A percentile compares a stretch with the other conserved stretches of the same genome.
phyloP scores from a whole-genome alignment of 2,329 filamentous ascomycete species.

The Nannizziopsis arthrosporioides region DNA sequence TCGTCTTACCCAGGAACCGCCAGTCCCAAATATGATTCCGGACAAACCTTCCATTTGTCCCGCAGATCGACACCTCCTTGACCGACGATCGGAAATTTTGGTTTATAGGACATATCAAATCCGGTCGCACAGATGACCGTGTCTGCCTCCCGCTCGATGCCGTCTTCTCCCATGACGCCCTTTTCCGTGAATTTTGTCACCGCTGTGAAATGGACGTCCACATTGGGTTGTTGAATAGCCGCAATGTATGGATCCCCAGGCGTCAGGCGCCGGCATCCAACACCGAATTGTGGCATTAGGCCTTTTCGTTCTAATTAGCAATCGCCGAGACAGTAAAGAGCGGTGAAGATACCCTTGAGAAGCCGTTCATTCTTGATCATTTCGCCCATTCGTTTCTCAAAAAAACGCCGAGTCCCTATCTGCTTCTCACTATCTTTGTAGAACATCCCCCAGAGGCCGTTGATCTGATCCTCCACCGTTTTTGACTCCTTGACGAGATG shows the following conservation, averaged over 20 bases:
- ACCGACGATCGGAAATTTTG: conserved; percentile 21
- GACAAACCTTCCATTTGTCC: conserved; percentile 19
- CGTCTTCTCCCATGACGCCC: conserved; percentile 18
- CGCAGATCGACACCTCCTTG: conserved; percentile 19
- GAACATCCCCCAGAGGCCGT: conserved; percentile 38
- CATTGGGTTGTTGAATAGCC: conserved; percentile 34
- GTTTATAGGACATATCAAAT: conserved; percentile 23
- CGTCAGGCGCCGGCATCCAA: conserved; percentile 39
- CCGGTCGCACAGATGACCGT: conserved; percentile 26
- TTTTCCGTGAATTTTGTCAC: conserved; percentile 25
- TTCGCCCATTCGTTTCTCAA: conserved; percentile 38
- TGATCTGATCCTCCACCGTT: conserved; percentile 38
- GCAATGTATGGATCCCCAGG: conserved; percentile 44
- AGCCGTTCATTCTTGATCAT: conserved; percentile 42
- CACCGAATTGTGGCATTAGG: conserved; percentile 19
- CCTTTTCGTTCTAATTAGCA: background rate
- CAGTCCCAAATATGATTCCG: conserved; percentile 18
- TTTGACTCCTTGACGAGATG: conserved; percentile 35
- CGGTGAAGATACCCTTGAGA: conserved; percentile 27
- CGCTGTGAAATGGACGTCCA: conserved; percentile 22
- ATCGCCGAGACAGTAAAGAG: background rate
- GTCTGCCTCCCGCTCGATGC: conserved; percentile 19
- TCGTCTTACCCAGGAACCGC: conserved; percentile 19
- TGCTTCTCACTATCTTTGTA: conserved; percentile 35
- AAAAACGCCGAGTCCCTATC: conserved; percentile 27